Evolutionary conservation across 2,329 filamentous ascomycete species (phyloP).

Genomic region (Cryphonectria radicalis): DNA sequence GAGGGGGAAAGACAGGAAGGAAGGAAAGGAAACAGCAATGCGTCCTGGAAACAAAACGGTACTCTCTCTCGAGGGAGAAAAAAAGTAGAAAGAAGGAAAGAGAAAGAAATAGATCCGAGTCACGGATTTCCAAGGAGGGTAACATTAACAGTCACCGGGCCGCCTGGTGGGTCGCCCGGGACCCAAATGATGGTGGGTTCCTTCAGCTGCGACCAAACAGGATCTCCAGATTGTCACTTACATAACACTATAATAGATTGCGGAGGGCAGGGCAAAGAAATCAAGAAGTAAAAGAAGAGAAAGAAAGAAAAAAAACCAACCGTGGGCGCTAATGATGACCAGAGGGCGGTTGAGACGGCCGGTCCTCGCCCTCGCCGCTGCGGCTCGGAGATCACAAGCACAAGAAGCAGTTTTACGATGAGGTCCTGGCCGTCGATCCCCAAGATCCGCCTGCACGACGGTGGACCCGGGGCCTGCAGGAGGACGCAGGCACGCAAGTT

Average conservation of each 20-base stretch:
- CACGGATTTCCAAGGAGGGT: slow-evolving; percentile 4
- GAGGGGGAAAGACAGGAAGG: neutral
- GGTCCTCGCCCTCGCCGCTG: slow-evolving; percentile 10
- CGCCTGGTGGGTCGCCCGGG: slow-evolving; percentile 24
- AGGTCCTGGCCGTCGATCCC: neutral
- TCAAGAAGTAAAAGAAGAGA: neutral
- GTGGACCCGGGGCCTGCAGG: slow-evolving; percentile 4
- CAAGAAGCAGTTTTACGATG: neutral
- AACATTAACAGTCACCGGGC: slow-evolving; percentile 20
- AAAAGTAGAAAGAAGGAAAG: neutral
- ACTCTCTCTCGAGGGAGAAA: neutral
- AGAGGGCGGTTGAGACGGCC: slow-evolving; percentile 15
- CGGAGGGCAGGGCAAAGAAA: neutral
- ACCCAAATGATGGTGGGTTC: slow-evolving; percentile 15
- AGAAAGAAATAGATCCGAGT: slow-evolving; percentile 8
- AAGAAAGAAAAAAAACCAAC: too few species aligned
- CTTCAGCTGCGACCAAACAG: neutral
- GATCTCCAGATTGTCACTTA: neutral
- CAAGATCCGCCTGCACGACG: neutral
- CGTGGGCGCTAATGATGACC: neutral
- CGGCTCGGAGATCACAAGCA: neutral
- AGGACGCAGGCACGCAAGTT: neutral
- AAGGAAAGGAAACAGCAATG: neutral
- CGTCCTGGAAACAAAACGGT: neutral
- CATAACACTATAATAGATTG: neutral